Percentiles rank a stretch among this genome's conserved stretches.
phyloP scores from a whole-genome alignment of 305 asterid species.

The Fraxinus platypoda region DNA sequence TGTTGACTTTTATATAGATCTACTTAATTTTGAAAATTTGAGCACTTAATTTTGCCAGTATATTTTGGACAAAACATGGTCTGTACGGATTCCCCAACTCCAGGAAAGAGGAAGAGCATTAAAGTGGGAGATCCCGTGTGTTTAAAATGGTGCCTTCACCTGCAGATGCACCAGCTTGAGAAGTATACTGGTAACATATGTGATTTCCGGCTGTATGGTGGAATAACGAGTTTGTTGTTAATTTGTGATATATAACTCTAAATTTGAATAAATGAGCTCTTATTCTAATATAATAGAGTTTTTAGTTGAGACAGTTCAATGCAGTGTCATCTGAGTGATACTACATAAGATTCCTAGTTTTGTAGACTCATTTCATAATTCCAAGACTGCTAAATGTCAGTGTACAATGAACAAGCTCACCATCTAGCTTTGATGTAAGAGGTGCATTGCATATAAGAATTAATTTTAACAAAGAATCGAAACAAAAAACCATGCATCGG shows the following conservation, averaged over 20 bases:
- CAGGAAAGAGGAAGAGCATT: constrained; percentile 41
- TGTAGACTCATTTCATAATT: neutral
- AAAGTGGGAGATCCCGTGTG: constrained; percentile 58
- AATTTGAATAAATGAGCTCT: neutral
- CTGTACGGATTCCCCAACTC: constrained; percentile 34
- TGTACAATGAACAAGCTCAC: neutral
- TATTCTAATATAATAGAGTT: neutral
- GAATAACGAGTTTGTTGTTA: neutral
- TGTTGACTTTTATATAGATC: neutral
- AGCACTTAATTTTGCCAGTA: constrained; percentile 31
- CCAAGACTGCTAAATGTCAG: neutral
- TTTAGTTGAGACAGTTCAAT: neutral
- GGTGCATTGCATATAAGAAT: neutral
- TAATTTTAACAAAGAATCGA: neutral
- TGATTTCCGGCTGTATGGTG: neutral
- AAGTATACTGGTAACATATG: neutral
- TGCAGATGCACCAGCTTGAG: constrained; percentile 47
- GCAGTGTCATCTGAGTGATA: neutral
- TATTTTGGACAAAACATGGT: constrained; percentile 67
- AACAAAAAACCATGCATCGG: neutral
- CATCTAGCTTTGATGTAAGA: neutral
- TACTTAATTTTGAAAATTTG: neutral
- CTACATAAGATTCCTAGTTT: neutral
- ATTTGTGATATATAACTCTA: neutral
- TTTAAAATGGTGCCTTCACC: constrained; percentile 42